These are phyloP conservation scores for Phaeosphaeriaceae sp. DNA, from an alignment of 2,329 filamentous ascomycete genomes.

Conservation along the genomic window DNA sequence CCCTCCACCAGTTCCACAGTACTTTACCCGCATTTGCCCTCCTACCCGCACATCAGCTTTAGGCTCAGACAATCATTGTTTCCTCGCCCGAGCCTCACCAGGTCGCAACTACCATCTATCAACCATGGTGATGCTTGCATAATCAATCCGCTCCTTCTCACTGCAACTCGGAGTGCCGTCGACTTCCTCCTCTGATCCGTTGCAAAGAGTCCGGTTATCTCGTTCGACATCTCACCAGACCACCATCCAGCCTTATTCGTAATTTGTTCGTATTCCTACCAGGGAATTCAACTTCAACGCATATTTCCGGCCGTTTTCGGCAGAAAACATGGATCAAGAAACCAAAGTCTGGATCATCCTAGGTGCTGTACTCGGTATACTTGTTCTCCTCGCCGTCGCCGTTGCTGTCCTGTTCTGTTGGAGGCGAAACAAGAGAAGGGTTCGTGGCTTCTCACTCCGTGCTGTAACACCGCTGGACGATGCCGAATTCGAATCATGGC, in stretches of 20 bases:
- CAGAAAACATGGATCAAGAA: slow-evolving; percentile 34
- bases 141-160: slow-evolving; percentile 24
- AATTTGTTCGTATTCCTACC: not conserved
- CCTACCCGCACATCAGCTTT: slow-evolving; percentile 27
- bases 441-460: slow-evolving; percentile 45
- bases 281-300: not conserved
- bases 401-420: slow-evolving; percentile 41
- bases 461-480: slow-evolving; percentile 50
- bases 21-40: slow-evolving; percentile 41
- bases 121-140: slow-evolving; percentile 36
- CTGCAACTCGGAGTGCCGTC: slow-evolving; percentile 22
- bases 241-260: not conserved
- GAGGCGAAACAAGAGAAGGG: slow-evolving; percentile 42
- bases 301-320: not conserved
- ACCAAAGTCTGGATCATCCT: slow-evolving; percentile 48
- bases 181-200: slow-evolving; percentile 22
- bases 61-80: slow-evolving; percentile 26
- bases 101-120: slow-evolving; percentile 26
- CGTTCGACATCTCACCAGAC: slow-evolving; percentile 1
- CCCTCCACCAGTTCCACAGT: slow-evolving; percentile 36
- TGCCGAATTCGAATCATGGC: slow-evolving; percentile 51
- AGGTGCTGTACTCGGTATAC: slow-evolving; percentile 40
- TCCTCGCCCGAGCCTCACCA: slow-evolving; percentile 20
- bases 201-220: slow-evolving; percentile 1
- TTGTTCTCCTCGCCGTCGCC: slow-evolving; percentile 37